Percentiles rank a stretch among this genome's conserved stretches.
Conservation (phyloP, 2,329 filamentous ascomycete species). For the Curvularia verruculosa region DNA sequence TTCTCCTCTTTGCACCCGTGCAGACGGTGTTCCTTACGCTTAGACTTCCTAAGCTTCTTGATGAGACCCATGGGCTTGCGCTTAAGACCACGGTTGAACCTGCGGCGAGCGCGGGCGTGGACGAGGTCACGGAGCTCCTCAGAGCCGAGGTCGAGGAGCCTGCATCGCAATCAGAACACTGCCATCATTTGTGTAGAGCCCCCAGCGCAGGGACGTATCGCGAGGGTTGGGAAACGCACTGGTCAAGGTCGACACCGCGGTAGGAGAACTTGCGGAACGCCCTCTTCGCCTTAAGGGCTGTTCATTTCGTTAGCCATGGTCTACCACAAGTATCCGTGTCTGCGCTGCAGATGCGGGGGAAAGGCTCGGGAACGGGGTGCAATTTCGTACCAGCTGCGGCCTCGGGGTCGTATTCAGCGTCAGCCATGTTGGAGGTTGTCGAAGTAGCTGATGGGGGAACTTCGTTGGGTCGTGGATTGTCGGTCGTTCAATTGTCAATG, state of each 20-base stretch:
- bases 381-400: constrained; percentile 72
- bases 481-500: constrained; percentile 41
- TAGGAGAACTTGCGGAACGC: constrained; percentile 99
- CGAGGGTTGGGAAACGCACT: constrained; percentile 67
- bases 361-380: constrained; percentile 18
- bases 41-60: constrained; percentile 99
- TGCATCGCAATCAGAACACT: constrained; percentile 52
- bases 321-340: constrained; percentile 10
- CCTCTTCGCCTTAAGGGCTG: constrained; percentile 99
- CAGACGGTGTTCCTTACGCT: constrained; percentile 24
- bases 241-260: constrained; percentile 98
- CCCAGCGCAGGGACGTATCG: constrained; percentile 5
- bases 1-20: not conserved
- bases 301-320: constrained; percentile 35
- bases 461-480: constrained; percentile 38
- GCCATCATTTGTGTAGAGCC: constrained; percentile 3
- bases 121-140: constrained; percentile 99
- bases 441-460: constrained; percentile 52
- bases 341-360: constrained; percentile 17
- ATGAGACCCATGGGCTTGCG: constrained; percentile 99
- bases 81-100: constrained; percentile 99
- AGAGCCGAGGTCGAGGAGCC: constrained; percentile 97
- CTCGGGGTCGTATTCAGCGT: constrained; percentile 71
- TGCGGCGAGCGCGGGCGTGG: constrained; percentile 95
- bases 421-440: constrained; percentile 76